These are phyloP conservation scores for Bertia moriformis DNA, from an alignment of 2,329 filamentous ascomycete genomes.

Conservation along the genomic window DNA sequence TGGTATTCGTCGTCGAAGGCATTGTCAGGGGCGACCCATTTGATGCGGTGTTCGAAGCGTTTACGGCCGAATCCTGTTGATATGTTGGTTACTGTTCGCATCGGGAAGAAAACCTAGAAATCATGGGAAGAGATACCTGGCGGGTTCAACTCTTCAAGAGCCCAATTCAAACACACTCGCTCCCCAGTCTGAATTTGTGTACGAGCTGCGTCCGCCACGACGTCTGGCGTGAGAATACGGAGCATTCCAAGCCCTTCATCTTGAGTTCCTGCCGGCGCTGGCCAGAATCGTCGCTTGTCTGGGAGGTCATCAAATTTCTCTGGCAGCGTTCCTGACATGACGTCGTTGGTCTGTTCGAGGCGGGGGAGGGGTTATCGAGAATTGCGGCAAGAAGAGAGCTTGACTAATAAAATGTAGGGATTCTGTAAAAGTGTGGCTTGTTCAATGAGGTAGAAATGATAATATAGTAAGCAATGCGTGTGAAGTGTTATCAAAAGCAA, in stretches of 20 bases:
- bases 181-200: conserved; percentile 1
- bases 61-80: conserved; percentile 17
- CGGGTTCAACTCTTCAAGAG: not conserved
- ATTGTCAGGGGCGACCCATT: conserved; percentile 7
- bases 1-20: conserved; percentile 9
- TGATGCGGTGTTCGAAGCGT: conserved; percentile 14
- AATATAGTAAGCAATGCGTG: too few relatives aligned
- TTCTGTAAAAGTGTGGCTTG: too few relatives aligned
- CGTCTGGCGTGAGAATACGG: not conserved
- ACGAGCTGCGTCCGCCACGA: not conserved
- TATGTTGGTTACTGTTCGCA: not conserved
- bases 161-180: not conserved
- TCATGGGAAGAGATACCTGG: not conserved
- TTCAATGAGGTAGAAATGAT: too few relatives aligned
- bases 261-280: not conserved
- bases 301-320: conserved; percentile 1
- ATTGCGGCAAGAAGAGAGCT: too few relatives aligned
- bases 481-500: too few relatives aligned
- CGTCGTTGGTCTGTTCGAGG: too few relatives aligned
- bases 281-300: conserved; percentile 1
- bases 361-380: too few relatives aligned
- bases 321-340: not conserved
- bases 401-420: too few relatives aligned
- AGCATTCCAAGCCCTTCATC: conserved; percentile 1
- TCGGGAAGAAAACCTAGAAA: not conserved